These are phyloP conservation scores for Cryptococcus deneoformans DNA, from an alignment of 1,284 basidiomycete species.

Conservation along the genomic window DNA sequence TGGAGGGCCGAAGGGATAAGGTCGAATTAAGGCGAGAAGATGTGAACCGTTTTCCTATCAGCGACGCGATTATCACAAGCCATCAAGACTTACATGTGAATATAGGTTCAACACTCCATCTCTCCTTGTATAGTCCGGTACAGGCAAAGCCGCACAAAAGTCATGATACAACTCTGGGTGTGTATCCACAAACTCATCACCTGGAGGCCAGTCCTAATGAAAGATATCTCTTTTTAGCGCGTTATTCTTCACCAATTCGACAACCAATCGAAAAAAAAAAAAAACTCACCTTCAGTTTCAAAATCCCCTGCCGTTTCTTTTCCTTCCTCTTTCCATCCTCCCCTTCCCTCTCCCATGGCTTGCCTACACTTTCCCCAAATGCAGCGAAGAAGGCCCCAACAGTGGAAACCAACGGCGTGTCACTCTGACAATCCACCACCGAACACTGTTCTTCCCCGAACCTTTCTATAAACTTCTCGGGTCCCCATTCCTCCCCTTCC, in stretches of 20 bases:
- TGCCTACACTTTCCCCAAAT: conserved; percentile 57
- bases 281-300: conserved; percentile 73
- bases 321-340: conserved; percentile 59
- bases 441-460: conserved; percentile 67
- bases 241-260: not conserved
- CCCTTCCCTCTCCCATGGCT: conserved; percentile 56
- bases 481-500: conserved; percentile 65
- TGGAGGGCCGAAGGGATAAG: too few species aligned
- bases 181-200: conserved; percentile 69
- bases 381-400: conserved; percentile 74
- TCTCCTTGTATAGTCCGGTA: conserved; percentile 80
- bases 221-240: not conserved
- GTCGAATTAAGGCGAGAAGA: conserved; percentile 38
- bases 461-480: conserved; percentile 70
- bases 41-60: too few species aligned
- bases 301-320: conserved; percentile 50
- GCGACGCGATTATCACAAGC: too few species aligned
- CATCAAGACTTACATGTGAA: conserved; percentile 37
- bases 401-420: conserved; percentile 60
- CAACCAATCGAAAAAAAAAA: not conserved
- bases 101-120: conserved; percentile 86
- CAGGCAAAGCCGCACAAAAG: conserved; percentile 76
- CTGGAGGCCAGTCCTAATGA: conserved; percentile 82
- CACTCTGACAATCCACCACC: conserved; percentile 75
- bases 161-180: conserved; percentile 73